Evolutionary conservation across 2,329 filamentous ascomycete species (phyloP).

Genomic region (Bipolaris sorokiniana): DNA sequence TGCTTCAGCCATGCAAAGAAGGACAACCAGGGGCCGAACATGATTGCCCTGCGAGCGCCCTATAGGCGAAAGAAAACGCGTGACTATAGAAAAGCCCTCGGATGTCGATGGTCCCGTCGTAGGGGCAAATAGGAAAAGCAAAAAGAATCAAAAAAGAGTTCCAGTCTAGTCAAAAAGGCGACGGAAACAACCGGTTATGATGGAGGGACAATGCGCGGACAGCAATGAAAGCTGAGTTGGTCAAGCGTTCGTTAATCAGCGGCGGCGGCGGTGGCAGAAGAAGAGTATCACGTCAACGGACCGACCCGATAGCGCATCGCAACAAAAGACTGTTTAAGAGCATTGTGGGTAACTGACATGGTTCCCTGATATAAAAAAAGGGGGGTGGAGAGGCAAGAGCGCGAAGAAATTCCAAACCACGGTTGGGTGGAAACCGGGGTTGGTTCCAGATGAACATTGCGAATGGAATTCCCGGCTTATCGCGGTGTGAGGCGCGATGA

Average conservation of each 20-base stretch:
- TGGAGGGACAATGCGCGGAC: constrained; percentile 2
- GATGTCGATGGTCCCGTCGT: too few species aligned
- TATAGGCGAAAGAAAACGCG: not conserved
- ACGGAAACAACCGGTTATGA: not conserved
- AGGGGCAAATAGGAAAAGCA: not conserved
- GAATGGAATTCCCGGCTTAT: not conserved
- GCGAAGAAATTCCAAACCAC: too few species aligned
- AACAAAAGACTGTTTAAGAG: constrained; percentile 12
- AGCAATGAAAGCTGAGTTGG: constrained; percentile 10
- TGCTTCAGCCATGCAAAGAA: constrained; percentile 38
- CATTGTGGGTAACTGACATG: constrained; percentile 14
- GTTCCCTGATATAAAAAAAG: not conserved
- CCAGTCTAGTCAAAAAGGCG: not conserved
- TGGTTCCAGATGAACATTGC: not conserved
- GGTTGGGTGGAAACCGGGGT: too few species aligned
- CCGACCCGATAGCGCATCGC: constrained; percentile 28
- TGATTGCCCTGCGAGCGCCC: constrained; percentile 17
- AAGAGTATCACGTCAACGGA: constrained; percentile 22
- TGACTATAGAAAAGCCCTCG: not conserved
- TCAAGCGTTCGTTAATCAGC: constrained; percentile 8
- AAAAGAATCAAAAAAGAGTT: not conserved
- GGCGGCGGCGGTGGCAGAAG: constrained; percentile 5
- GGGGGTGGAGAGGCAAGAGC: not conserved
- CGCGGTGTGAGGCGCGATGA: not conserved
- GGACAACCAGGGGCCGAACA: constrained; percentile 43